These are phyloP conservation scores for Larix kaempferi DNA, from an alignment of 75 land plant genomes.

Conservation along the genomic window DNA sequence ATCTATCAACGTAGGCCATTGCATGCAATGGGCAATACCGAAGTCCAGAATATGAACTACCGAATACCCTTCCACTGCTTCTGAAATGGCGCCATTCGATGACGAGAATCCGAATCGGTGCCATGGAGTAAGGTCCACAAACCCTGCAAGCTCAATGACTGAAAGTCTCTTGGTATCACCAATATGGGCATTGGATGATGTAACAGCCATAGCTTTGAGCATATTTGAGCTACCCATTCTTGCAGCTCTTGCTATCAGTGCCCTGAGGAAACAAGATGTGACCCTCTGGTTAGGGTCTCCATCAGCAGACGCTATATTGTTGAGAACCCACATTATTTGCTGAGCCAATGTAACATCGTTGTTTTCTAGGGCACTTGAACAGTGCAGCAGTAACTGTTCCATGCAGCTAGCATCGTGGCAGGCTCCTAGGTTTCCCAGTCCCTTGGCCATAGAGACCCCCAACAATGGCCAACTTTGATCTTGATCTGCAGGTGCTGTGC, in stretches of 20 bases:
- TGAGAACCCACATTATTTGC: slow-evolving; percentile 76
- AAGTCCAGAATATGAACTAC: slow-evolving; percentile 67
- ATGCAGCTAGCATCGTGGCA: slow-evolving; percentile 40
- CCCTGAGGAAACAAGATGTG: slow-evolving; percentile 52
- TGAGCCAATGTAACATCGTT: slow-evolving; percentile 63
- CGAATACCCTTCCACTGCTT: slow-evolving; percentile 36
- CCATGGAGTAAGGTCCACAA: slow-evolving; percentile 78
- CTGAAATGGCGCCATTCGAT: slow-evolving; percentile 58
- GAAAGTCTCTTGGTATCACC: slow-evolving; percentile 14
- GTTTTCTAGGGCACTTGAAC: slow-evolving; percentile 60
- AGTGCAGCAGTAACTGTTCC: slow-evolving; percentile 79
- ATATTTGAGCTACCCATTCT: slow-evolving; percentile 11
- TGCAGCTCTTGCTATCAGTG: slow-evolving; percentile 46
- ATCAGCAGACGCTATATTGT: slow-evolving; percentile 56
- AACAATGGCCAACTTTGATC: slow-evolving; percentile 3
- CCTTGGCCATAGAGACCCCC: slow-evolving; percentile 8
- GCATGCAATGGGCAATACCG: slow-evolving; percentile 72
- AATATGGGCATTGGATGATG: not conserved
- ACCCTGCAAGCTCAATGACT: slow-evolving; percentile 54
- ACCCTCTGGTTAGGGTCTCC: slow-evolving; percentile 82
- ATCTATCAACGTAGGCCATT: slow-evolving; percentile 81
- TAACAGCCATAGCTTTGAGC: not conserved
- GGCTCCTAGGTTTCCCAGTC: slow-evolving; percentile 9
- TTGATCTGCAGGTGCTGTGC: not conserved
- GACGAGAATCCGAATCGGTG: slow-evolving; percentile 75